Evolutionary conservation across 164 flowering plant species (phyloP), one percentile per base, ranked within the genome.

Genomic region (Sextonia rubra): DNA sequence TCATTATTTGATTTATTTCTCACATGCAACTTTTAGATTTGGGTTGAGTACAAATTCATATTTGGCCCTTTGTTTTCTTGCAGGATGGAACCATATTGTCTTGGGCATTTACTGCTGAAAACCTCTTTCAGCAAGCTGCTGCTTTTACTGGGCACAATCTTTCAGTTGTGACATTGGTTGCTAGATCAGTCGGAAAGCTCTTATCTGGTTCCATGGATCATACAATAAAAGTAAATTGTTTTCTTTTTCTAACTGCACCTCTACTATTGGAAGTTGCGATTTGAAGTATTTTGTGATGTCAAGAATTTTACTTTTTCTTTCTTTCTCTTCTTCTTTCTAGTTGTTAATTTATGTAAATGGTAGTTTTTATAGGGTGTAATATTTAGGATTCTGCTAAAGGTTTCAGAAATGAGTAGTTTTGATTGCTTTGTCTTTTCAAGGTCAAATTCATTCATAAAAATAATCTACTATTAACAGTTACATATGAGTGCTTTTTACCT

Each of bases 181-280:
- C 91, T 77, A 98, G 98, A 71, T 92, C 88, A 37, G 5, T 5
- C 64, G 90, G 87, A 68, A 86, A 91, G 76, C 85, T 95, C 3
- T 95, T 86, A 78, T 95, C 99, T 77, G 99, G 99, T 73, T 93
- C 98, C 26, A 93, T 90, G 94, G 99, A 95, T 80, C 29, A 84
- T 64, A 76, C 97, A 69, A 89, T 95, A 69, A 85, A 78, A 76
- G 99, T 90, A 84, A 81, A 92, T 80, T 76, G 64, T 24, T 24
- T 25, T 68, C 44, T 37, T 37, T 37, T 37, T 37, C 44, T 7
- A 5, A 8, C 44, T 37, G 8, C 44, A 37, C 11, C 44, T 37
- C 44, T 37, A 8, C 6, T 37, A 37, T 5, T 5, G 44, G 44
- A n/a, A n/a, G n/a, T n/a, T n/a, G n/a, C n/a, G n/a, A n/a, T n/a